A percentile compares a stretch with the other conserved stretches of the same genome.
phyloP scores from a whole-genome alignment of 108 stramenopile genomes.

The Thalassiosira profunda region DNA sequence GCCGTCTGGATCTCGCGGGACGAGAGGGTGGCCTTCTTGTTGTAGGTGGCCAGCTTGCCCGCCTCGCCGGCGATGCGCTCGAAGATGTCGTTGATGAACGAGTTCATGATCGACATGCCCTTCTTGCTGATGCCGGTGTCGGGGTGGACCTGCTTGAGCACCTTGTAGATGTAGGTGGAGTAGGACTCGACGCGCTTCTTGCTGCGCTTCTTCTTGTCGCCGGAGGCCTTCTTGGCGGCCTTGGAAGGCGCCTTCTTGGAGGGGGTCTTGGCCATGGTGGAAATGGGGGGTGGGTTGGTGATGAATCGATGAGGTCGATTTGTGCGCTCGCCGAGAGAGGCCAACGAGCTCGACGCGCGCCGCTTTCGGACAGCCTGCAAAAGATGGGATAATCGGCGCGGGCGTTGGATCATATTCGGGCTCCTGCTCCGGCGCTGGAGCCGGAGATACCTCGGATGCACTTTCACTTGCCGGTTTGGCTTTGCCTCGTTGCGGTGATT shows the following conservation, averaged over 20 bases:
- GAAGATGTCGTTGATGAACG: constrained; percentile 96
- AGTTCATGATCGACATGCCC: constrained; percentile 97
- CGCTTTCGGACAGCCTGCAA: no score
- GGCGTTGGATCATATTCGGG: no score
- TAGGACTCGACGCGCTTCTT: constrained; percentile 90
- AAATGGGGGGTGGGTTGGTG: neutral
- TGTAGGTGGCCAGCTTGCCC: constrained; percentile 91
- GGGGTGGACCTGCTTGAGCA: constrained; percentile 90
- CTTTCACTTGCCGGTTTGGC: no score
- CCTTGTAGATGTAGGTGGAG: constrained; percentile 95
- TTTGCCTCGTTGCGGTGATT: no score
- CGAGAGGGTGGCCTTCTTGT: constrained; percentile 94
- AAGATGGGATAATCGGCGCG: no score
- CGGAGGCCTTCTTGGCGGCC: constrained; percentile 54
- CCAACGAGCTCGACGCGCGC: neutral
- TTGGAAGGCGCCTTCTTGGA: constrained; percentile 68
- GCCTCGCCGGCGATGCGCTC: constrained; percentile 93
- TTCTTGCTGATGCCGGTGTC: constrained; percentile 96
- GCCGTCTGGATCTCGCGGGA: constrained; percentile 95
- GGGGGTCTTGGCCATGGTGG: constrained; percentile 75
- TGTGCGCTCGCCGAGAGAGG: neutral
- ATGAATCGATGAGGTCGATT: constrained; percentile 4
- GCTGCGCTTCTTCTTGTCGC: constrained; percentile 35
- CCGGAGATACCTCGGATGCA: no score
- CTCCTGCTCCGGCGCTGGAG: no score